A percentile compares a stretch with the other conserved stretches of the same genome.
Conservation (phyloP, 2,329 filamentous ascomycete species). For the Mariannaea elegans region DNA sequence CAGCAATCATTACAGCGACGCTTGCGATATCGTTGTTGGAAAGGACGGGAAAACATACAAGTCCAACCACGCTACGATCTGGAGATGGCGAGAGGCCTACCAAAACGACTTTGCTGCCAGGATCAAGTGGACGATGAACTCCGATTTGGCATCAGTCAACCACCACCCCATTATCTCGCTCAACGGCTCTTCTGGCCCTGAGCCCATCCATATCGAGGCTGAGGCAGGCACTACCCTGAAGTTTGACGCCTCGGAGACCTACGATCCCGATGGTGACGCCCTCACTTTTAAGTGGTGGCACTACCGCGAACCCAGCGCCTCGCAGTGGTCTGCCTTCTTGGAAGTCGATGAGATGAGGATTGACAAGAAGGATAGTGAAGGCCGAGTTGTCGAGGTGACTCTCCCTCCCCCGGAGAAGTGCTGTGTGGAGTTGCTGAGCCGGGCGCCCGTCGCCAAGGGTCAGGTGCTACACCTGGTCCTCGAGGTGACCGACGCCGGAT, state of each 20-base stretch:
- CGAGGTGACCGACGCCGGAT: constrained; percentile 56
- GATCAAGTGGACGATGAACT: constrained; percentile 49
- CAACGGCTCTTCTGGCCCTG: constrained; percentile 51
- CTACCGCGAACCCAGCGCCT: constrained; percentile 49
- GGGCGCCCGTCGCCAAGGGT: too few relatives aligned
- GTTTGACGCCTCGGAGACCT: constrained; percentile 56
- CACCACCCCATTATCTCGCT: constrained; percentile 57
- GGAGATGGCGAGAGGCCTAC: constrained; percentile 52
- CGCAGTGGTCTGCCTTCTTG: constrained; percentile 52
- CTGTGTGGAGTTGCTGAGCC: constrained; percentile 6
- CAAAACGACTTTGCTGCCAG: constrained; percentile 54
- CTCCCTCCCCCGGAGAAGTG: constrained; percentile 54
- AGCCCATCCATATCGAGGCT: constrained; percentile 50
- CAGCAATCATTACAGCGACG: constrained; percentile 43
- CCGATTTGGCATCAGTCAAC: constrained; percentile 45
- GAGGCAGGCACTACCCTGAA: constrained; percentile 50
- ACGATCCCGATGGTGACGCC: constrained; percentile 55
- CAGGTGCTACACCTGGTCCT: constrained; percentile 59
- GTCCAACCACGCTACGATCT: constrained; percentile 49
- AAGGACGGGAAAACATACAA: constrained; percentile 38
- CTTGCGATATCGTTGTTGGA: constrained; percentile 40
- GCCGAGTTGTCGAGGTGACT: constrained; percentile 45
- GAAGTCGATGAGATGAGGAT: constrained; percentile 46
- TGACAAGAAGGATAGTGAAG: constrained; percentile 29
- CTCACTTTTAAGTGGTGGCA: constrained; percentile 61